These are phyloP conservation scores for Candida michaelii DNA, from an alignment of 805 yeast genomes.

Conservation along the genomic window DNA sequence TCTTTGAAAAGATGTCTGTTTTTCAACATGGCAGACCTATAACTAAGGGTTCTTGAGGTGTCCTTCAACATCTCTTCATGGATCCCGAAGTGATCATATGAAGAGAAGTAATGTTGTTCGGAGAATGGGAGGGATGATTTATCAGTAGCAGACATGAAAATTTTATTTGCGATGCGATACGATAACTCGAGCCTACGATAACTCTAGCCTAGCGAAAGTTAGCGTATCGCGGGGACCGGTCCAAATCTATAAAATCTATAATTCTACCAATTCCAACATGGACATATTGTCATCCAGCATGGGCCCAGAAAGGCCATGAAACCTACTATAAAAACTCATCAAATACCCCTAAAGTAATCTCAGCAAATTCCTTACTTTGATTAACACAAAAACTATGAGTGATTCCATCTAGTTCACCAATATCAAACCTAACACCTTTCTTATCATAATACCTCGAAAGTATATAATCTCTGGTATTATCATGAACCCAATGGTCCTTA, in stretches of 20 bases:
- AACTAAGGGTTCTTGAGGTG: conserved; percentile 84
- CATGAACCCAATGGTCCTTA: conserved; percentile 67
- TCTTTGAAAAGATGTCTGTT: conserved; percentile 88
- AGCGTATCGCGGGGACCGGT: too few species aligned
- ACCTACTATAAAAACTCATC: neutral
- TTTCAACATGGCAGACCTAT: conserved; percentile 88
- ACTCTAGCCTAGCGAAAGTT: too few species aligned
- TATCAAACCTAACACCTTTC: conserved; percentile 2
- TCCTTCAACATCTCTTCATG: conserved; percentile 99
- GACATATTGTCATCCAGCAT: too few species aligned
- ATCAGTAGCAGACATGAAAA: conserved; percentile 60
- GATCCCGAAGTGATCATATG: conserved; percentile 95
- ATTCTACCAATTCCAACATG: too few species aligned
- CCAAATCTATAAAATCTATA: too few species aligned
- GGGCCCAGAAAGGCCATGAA: too few species aligned
- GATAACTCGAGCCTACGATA: too few species aligned
- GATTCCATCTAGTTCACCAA: conserved; percentile 30
- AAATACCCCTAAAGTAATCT: conserved; percentile 27
- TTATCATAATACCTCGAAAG: conserved; percentile 29
- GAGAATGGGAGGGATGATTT: conserved; percentile 60
- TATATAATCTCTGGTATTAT: conserved; percentile 47
- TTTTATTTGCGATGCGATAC: neutral
- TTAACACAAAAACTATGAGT: conserved; percentile 63
- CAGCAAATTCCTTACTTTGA: conserved; percentile 53
- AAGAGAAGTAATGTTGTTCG: conserved; percentile 92